Conservation (phyloP, 768 basidiomycete genomes). For the Termitomyces sp. region DNA sequence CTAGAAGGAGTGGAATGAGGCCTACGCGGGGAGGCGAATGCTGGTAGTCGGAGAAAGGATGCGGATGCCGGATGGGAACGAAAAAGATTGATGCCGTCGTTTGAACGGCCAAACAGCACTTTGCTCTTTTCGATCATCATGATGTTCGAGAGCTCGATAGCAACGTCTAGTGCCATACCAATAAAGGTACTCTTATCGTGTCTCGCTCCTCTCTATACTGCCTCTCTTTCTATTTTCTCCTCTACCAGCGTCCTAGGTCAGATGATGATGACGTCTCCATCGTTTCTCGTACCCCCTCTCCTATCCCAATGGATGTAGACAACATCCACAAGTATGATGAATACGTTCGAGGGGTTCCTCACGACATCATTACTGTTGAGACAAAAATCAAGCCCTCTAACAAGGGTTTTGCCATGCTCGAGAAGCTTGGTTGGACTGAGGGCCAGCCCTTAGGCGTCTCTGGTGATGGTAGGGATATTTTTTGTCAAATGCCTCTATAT, state of each 20-base stretch:
- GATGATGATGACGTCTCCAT: constrained; percentile 60
- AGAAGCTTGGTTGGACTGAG: constrained; percentile 81
- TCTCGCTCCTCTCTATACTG: constrained; percentile 49
- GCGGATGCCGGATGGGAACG: neutral
- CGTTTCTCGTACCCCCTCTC: constrained; percentile 77
- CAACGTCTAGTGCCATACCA: constrained; percentile 50
- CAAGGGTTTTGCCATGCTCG: constrained; percentile 77
- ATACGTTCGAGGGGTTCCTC: constrained; percentile 44
- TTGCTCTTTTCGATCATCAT: constrained; percentile 22
- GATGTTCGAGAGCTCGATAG: constrained; percentile 66
- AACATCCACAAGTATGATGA: constrained; percentile 63
- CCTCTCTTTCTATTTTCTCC: constrained; percentile 44
- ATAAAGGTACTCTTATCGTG: constrained; percentile 68
- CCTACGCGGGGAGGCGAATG: neutral
- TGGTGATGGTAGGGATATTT: constrained; percentile 55
- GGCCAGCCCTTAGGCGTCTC: constrained; percentile 76
- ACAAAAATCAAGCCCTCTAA: constrained; percentile 78
- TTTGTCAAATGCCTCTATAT: neutral
- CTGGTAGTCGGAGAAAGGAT: neutral
- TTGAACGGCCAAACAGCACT: neutral
- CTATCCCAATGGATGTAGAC: constrained; percentile 55
- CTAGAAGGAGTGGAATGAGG: neutral
- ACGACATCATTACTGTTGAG: constrained; percentile 76
- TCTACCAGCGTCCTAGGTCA: constrained; percentile 61
- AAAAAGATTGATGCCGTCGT: constrained; percentile 4